phyloP scores from a whole-genome alignment of 345 rosid genomes.

The Ceriops decandra region DNA sequence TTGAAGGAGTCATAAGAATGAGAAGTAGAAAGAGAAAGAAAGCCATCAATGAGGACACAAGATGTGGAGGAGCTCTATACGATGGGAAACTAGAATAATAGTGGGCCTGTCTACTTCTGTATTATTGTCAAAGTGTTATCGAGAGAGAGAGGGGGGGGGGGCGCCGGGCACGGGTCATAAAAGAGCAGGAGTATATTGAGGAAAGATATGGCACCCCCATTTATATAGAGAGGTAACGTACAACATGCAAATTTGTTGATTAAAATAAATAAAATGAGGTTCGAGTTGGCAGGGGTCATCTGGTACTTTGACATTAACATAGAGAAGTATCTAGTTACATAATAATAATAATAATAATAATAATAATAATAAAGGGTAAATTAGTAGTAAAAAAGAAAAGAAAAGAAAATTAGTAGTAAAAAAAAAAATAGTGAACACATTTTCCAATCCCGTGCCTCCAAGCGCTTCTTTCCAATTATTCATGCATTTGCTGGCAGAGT shows the following conservation, averaged over 20 bases:
- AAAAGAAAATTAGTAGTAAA: not conserved
- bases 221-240: not conserved
- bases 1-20: slow-evolving; percentile 31
- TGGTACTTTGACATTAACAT: not conserved
- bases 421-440: not conserved
- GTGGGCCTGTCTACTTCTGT: slow-evolving; percentile 1
- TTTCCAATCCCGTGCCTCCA: not conserved
- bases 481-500: slow-evolving; percentile 23
- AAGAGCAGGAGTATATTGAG: not conserved
- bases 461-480: slow-evolving; percentile 23
- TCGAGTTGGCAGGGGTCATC: not conserved
- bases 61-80: slow-evolving; percentile 2
- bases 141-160: slow-evolving; percentile 14
- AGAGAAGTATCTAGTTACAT: not conserved
- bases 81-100: slow-evolving; percentile 25
- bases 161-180: too few relatives aligned
- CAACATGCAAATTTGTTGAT: not conserved
- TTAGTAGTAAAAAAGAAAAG: too few relatives aligned
- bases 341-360: not conserved
- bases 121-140: too few relatives aligned
- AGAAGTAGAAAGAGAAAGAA: slow-evolving; percentile 34
- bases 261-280: not conserved
- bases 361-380: too few relatives aligned
- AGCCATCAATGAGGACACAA: slow-evolving; percentile 21
- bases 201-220: not conserved